Percentiles rank a stretch among this genome's conserved stretches.
Conservation (phyloP, 2,329 filamentous ascomycete species). For the Fulvia fulva region DNA sequence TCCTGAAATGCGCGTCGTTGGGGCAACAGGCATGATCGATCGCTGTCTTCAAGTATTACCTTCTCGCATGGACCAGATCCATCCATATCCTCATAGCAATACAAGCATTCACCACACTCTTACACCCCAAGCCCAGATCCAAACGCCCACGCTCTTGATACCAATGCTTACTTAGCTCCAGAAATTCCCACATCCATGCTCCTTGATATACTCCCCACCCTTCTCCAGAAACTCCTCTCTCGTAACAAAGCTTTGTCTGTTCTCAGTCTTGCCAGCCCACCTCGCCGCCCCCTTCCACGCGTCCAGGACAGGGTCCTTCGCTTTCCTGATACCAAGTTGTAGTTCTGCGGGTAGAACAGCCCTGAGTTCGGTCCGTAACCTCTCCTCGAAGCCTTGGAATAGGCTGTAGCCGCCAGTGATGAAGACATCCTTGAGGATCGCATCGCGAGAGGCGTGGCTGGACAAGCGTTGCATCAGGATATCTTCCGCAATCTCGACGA, state of each 20-base stretch:
- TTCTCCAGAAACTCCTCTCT: constrained; percentile 86
- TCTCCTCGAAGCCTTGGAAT: constrained; percentile 81
- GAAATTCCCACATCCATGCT: constrained; percentile 44
- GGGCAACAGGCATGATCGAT: too few relatives aligned
- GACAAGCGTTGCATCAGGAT: constrained; percentile 78
- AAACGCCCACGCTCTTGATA: background rate
- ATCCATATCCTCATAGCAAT: too few relatives aligned
- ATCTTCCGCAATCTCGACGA: constrained; percentile 86
- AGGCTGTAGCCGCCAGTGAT: constrained; percentile 89
- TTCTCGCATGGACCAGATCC: too few relatives aligned
- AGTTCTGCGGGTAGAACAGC: constrained; percentile 67
- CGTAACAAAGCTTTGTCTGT: constrained; percentile 63
- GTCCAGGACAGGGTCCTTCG: constrained; percentile 74
- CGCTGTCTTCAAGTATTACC: too few relatives aligned
- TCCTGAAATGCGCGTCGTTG: too few relatives aligned
- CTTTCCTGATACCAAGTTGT: constrained; percentile 66
- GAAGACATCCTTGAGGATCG: constrained; percentile 81
- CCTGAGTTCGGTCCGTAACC: constrained; percentile 68
- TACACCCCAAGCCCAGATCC: background rate
- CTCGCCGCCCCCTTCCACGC: constrained; percentile 89
- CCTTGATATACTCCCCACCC: constrained; percentile 87
- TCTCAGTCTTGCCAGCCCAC: constrained; percentile 65
- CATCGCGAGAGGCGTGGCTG: constrained; percentile 54
- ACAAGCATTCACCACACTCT: background rate
- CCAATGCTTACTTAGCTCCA: constrained; percentile 8